Evolutionary conservation across 2,329 filamentous ascomycete species (phyloP).

Genomic region (Annulohypoxylon truncatum): DNA sequence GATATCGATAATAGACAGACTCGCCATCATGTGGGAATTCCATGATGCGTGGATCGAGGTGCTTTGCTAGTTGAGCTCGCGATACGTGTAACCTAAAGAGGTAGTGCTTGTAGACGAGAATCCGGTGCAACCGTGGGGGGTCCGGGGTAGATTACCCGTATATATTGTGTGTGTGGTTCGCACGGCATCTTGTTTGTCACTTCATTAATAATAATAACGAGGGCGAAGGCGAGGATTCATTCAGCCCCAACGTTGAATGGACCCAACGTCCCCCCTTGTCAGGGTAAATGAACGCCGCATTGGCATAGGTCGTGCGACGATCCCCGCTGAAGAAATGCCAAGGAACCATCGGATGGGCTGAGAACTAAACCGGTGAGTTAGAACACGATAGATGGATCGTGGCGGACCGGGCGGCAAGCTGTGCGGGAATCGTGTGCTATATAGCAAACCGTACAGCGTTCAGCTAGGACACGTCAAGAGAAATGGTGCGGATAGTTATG

Average conservation of each 20-base stretch:
- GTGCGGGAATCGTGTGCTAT: background rate
- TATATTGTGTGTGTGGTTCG: conserved; percentile 6
- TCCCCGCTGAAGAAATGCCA: background rate
- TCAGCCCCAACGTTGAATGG: background rate
- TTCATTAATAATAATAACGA: too few species aligned
- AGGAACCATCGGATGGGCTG: background rate
- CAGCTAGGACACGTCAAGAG: background rate
- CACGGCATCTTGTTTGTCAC: background rate
- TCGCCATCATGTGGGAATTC: conserved; percentile 27
- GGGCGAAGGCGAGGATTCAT: background rate
- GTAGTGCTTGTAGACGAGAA: background rate
- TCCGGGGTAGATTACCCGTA: conserved; percentile 5
- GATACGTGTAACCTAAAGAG: background rate
- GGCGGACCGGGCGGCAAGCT: conserved; percentile 2
- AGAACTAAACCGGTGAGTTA: background rate
- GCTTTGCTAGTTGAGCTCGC: background rate
- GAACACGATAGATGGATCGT: background rate
- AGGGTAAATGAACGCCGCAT: background rate
- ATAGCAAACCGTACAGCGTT: background rate
- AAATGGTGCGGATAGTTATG: background rate
- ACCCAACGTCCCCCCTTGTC: background rate
- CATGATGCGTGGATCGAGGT: conserved; percentile 5
- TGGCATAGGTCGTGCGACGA: background rate
- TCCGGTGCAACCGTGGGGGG: conserved; percentile 1
- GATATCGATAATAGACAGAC: conserved; percentile 34